phyloP scores from a whole-genome alignment of 495 filamentous ascomycete species.

The Penicillium coprophilum region DNA sequence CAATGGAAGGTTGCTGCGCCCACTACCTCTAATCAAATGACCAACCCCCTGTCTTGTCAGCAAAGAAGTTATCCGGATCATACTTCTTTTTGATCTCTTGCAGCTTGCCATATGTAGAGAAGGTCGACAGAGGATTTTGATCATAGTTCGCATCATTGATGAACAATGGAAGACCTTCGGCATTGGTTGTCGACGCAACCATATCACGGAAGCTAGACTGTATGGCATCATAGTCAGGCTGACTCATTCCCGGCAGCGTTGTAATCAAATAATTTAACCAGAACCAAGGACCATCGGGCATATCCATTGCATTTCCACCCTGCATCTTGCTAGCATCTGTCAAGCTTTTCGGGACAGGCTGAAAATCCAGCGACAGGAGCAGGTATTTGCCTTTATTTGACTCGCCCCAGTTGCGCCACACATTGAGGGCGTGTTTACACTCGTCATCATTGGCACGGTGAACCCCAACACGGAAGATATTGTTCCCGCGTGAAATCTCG shows the following conservation, averaged over 20 bases:
- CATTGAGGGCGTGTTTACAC: slow-evolving; percentile 24
- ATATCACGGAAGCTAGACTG: slow-evolving; percentile 35
- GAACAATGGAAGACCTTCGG: slow-evolving; percentile 33
- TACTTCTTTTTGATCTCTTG: slow-evolving; percentile 38
- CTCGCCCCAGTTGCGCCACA: slow-evolving; percentile 32
- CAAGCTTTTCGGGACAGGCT: slow-evolving; percentile 34
- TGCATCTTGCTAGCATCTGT: slow-evolving; percentile 38
- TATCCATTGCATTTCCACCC: slow-evolving; percentile 40
- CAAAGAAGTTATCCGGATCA: slow-evolving; percentile 39
- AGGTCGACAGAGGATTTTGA: slow-evolving; percentile 34
- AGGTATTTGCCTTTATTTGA: slow-evolving; percentile 32
- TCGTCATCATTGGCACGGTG: slow-evolving; percentile 28
- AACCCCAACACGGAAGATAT: slow-evolving; percentile 38
- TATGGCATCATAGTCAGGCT: slow-evolving; percentile 28
- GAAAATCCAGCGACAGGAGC: slow-evolving; percentile 33
- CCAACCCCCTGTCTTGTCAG: slow-evolving; percentile 36
- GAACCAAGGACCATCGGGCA: slow-evolving; percentile 40
- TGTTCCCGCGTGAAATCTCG: slow-evolving; percentile 30
- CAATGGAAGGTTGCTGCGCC: background rate
- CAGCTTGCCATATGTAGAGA: slow-evolving; percentile 29
- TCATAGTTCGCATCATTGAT: slow-evolving; percentile 36
- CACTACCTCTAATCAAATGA: slow-evolving; percentile 25
- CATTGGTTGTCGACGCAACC: slow-evolving; percentile 26
- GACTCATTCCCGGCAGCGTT: slow-evolving; percentile 24
- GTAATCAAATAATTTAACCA: slow-evolving; percentile 35